Evolutionary conservation across 805 yeast species (phyloP), one percentile per base, ranked within the genome.

Genomic region (Lachancea kluyveri): DNA sequence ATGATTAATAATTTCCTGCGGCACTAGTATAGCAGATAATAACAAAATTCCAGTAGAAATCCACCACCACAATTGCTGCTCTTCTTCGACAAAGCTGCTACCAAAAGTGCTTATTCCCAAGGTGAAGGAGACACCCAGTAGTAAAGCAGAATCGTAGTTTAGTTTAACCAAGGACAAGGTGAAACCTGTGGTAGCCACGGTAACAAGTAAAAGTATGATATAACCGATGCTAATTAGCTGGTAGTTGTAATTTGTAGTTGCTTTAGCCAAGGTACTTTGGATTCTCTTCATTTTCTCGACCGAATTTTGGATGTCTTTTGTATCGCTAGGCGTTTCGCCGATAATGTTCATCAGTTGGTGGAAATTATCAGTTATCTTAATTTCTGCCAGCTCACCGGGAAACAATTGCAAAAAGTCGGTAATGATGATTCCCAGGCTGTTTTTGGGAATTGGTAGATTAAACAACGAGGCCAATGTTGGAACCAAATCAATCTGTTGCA

Each of bases 61-160:
- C 77, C 85, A 82, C 84, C 94, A 92, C 98, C 98, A 92, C 11
- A 88, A 56, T 51, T 88, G 96, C 51, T 92, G 94, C 51, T 92
- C 98, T 54, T 92, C 98, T 50, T 92, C 98, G 11, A 92, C 81
- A 36, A 88, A 65, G 17, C 95, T 88, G 39, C 94, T 85, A 8
- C 88, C 95, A 60, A 88, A 85, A 42, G 79, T 68, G 0, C 84
- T 67, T 0, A 65, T 21, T 3, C 79, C 70, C 33, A 77, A 67
- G 0, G 64, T 28, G 23, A 67, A 25, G 12, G 62, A 45, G 49
- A 49, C 35, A 34, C 30, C 12, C 46, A 54, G 18, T 48, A 46
- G 8, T 38, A 41, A 4, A 36, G 46, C 4, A 10, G 38, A 36
- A 9, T 23, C 9, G 27, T 10, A 24, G 18, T 5, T 43, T 41